These are phyloP conservation scores for Boletus huronensis DNA, from an alignment of 768 basidiomycete genomes.

Conservation along the genomic window DNA sequence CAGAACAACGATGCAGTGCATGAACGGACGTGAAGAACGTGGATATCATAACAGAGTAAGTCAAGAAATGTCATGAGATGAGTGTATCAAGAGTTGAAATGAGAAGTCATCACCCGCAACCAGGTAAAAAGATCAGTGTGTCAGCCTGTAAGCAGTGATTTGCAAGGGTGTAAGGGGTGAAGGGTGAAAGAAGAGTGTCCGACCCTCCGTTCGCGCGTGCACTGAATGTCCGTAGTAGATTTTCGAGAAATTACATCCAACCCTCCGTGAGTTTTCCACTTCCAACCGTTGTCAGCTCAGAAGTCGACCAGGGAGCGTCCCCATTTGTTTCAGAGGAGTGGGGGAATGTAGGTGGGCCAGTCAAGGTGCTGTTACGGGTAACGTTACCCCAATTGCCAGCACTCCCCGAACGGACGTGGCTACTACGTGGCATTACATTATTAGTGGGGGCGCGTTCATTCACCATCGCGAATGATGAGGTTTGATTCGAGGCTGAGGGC, in stretches of 20 bases:
- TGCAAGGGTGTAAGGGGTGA: constrained; percentile 4
- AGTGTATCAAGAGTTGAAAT: constrained; percentile 24
- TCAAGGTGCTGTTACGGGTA: constrained; percentile 50
- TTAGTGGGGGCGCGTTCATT: constrained; percentile 38
- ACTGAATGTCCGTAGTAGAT: constrained; percentile 2
- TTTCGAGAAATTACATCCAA: constrained; percentile 29
- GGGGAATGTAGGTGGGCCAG: constrained; percentile 48
- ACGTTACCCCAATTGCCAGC: constrained; percentile 77
- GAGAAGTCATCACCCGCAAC: constrained; percentile 14
- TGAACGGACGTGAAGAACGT: constrained; percentile 38
- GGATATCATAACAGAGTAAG: constrained; percentile 37
- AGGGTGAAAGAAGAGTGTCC: constrained; percentile 37
- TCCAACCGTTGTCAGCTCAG: constrained; percentile 49
- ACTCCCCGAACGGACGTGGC: constrained; percentile 76
- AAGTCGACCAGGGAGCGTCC: constrained; percentile 58
- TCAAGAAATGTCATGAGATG: constrained; percentile 35
- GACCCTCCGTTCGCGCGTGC: constrained; percentile 30
- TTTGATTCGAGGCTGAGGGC: constrained; percentile 44
- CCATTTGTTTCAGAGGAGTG: constrained; percentile 51
- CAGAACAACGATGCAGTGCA: constrained; percentile 20
- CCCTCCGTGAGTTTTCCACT: constrained; percentile 55
- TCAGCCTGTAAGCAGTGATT: constrained; percentile 8
- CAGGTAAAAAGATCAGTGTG: constrained; percentile 6
- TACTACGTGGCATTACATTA: constrained; percentile 42
- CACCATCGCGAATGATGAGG: constrained; percentile 36